Evolutionary conservation across 73 alveolate genomes (phyloP), one percentile per base, ranked within the genome.

Genomic region (Paramecium caudatum): DNA sequence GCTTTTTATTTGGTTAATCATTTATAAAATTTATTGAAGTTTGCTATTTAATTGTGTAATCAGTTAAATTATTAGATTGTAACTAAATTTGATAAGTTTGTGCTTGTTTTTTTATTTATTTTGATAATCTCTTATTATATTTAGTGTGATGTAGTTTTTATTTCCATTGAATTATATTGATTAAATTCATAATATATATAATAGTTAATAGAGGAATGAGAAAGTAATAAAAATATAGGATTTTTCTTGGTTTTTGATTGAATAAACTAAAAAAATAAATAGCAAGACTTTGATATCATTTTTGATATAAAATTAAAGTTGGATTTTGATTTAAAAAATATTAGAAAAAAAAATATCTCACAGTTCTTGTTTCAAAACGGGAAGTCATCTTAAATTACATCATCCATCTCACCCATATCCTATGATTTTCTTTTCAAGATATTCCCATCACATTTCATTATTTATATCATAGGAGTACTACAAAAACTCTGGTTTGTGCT

Each of bases 401-500:
- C 30, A 5, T 55, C 80, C 37, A 55, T 55, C 16, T 55, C 80
- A 55, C 80, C 23, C 13, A 27, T 43, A 55, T 23, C 23, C 5
- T 12, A 19, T 55, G 23, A 55, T 55, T 55, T 12, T 43, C 12
- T 55, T 55, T 55, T 0, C 45, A 55, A 55, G 23, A 27, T 23
- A 9, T 55, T 25, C n/a, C 15, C 17, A 0, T 50, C 78, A 25
- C 30, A 23, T 55, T 55, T 27, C 13, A 23, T 19, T 55, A 6
- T 19, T 55, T 37, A 55, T 1, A 55, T 55, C 45, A 55, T 23
- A 5, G 23, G 30, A 27, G 23, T 10, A 55, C 80, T 55, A 17
- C 30, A 55, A 23, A 55, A 10, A 55, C 46, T 55, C 30, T 55
- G 30, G 7, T 55, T 55, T 9, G 80, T 55, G 80, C 80, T 55